phyloP scores from a whole-genome alignment of 306 rosid species.

The Hippophae tibetana region DNA sequence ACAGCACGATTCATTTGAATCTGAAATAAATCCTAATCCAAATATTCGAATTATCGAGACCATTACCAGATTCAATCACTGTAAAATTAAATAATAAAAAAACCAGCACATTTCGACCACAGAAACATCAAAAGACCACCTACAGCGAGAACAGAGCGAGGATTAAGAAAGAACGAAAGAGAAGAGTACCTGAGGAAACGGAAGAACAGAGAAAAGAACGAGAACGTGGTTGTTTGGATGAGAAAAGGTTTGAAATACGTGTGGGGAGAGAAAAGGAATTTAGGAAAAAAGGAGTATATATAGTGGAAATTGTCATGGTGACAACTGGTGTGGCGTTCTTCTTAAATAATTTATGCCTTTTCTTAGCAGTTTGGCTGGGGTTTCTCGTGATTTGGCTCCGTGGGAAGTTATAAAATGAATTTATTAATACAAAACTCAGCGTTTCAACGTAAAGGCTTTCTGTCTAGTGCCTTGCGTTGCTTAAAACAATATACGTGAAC shows the following conservation, averaged over 20 bases:
- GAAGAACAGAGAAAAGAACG: conserved; percentile 18
- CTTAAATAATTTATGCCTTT: too few relatives aligned
- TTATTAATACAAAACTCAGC: too few relatives aligned
- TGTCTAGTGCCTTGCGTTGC: too few relatives aligned
- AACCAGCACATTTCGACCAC: neutral
- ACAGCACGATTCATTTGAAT: neutral
- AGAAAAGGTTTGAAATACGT: conserved; percentile 11
- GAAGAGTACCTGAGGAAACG: conserved; percentile 31
- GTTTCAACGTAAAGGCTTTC: too few relatives aligned
- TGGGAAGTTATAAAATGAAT: too few relatives aligned
- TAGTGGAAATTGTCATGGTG: neutral
- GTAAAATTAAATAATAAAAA: neutral
- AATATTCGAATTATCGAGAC: neutral
- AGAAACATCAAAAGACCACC: neutral
- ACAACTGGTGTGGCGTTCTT: too few relatives aligned
- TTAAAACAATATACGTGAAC: too few relatives aligned
- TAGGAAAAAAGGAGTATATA: conserved; percentile 2
- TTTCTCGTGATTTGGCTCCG: too few relatives aligned
- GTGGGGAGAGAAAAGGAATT: conserved; percentile 25
- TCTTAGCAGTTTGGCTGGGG: too few relatives aligned
- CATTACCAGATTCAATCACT: neutral
- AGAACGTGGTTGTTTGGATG: conserved; percentile 1
- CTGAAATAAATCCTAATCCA: neutral
- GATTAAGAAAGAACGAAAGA: neutral
- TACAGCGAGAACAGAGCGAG: neutral